phyloP scores from a whole-genome alignment of 805 yeast genomes.

The Teunomyces pallodes region DNA sequence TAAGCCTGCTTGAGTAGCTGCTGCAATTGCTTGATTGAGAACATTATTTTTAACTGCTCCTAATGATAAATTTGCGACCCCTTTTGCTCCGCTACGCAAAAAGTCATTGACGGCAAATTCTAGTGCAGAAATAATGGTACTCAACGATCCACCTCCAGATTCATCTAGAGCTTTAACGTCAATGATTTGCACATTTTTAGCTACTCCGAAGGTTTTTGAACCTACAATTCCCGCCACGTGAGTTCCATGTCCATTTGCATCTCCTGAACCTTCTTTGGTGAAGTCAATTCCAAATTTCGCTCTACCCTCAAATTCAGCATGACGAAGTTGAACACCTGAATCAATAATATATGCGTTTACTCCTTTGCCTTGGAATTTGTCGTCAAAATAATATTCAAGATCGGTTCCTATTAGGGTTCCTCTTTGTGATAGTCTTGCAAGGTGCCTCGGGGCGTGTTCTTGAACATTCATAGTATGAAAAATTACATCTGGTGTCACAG shows the following conservation, averaged over 20 bases:
- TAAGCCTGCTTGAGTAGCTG: conserved; percentile 71
- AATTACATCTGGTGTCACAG: conserved; percentile 63
- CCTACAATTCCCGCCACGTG: conserved; percentile 91
- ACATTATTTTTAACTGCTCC: conserved; percentile 71
- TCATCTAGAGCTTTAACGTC: conserved; percentile 74
- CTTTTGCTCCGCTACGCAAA: conserved; percentile 27
- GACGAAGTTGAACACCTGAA: conserved; percentile 68
- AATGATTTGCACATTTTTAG: conserved; percentile 58
- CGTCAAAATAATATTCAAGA: conserved; percentile 49
- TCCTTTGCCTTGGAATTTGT: conserved; percentile 47
- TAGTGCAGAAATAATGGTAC: conserved; percentile 62
- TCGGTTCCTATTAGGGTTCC: conserved; percentile 17
- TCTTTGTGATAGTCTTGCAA: conserved; percentile 60
- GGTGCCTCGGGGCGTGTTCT: conserved; percentile 57
- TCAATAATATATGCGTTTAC: conserved; percentile 79
- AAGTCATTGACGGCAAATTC: conserved; percentile 68
- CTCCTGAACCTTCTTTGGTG: conserved; percentile 62
- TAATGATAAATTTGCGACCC: conserved; percentile 77
- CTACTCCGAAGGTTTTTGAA: conserved; percentile 76
- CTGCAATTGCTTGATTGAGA: conserved; percentile 71
- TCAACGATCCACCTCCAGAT: conserved; percentile 68
- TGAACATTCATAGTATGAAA: conserved; percentile 57
- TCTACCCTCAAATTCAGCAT: conserved; percentile 64
- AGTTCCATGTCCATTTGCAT: conserved; percentile 85
- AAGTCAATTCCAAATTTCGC: conserved; percentile 60